Conservation (phyloP, 106 monocot genomes). For the Acanthochlamys bracteata region DNA sequence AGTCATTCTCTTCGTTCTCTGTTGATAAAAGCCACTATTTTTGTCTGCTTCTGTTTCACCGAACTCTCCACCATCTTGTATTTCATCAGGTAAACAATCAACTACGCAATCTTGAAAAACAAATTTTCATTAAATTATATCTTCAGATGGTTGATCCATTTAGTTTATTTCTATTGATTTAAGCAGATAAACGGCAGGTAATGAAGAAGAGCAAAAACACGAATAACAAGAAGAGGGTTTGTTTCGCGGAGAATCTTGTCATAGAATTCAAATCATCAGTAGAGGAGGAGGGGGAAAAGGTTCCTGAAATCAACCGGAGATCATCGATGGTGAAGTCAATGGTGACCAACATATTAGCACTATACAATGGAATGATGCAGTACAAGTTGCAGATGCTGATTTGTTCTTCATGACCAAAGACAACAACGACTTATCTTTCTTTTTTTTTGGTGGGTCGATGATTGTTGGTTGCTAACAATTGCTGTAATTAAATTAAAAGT, state of each 20-base stretch:
- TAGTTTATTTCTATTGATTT: too few relatives aligned
- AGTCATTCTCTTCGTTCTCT: conserved; percentile 32
- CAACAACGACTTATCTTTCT: too few relatives aligned
- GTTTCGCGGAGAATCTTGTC: conserved; percentile 29
- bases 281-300: neutral
- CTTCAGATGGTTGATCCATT: too few relatives aligned
- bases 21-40: conserved; percentile 9
- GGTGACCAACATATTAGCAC: conserved; percentile 34
- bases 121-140: too few relatives aligned
- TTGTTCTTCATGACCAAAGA: conserved; percentile 13
- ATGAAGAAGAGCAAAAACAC: neutral
- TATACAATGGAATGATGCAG: conserved; percentile 41
- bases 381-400: conserved; percentile 17
- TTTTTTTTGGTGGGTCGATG: too few relatives aligned
- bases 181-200: conserved; percentile 7
- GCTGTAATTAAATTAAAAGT: too few relatives aligned
- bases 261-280: conserved; percentile 2
- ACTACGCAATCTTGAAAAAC: too few relatives aligned
- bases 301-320: neutral
- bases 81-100: too few relatives aligned
- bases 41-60: neutral
- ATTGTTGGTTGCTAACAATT: too few relatives aligned
- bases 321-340: conserved; percentile 3
- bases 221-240: conserved; percentile 29
- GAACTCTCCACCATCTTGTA: too few relatives aligned